Conservation (phyloP, 1,139 yeast genomes). For the Arxiozyma bovina region DNA sequence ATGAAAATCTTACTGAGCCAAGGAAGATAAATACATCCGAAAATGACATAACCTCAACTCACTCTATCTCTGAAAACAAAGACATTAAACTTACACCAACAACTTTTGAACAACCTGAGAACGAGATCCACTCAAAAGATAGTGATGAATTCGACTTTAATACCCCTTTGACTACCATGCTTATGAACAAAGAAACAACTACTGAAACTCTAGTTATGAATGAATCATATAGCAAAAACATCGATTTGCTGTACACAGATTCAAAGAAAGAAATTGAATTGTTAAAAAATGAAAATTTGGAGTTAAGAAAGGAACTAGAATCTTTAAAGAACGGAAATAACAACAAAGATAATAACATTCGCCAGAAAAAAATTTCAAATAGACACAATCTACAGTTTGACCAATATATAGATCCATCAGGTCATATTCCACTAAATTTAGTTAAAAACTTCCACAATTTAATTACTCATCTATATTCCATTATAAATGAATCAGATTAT, state of each 20-base stretch:
- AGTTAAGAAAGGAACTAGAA: background rate
- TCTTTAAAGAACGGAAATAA: background rate
- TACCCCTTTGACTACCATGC: background rate
- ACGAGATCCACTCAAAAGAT: background rate
- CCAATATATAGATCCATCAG: conserved; percentile 2
- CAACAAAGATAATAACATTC: no score
- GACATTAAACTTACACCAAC: background rate
- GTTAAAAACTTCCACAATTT: conserved; percentile 1
- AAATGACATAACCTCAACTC: background rate
- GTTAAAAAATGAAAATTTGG: conserved; percentile 1
- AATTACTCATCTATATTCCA: background rate
- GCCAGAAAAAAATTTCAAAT: background rate
- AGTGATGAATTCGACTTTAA: background rate
- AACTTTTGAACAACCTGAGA: background rate
- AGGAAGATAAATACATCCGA: background rate
- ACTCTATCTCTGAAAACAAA: background rate
- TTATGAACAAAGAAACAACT: background rate
- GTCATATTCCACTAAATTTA: conserved; percentile 5
- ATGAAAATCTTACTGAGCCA: background rate
- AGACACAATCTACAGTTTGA: background rate
- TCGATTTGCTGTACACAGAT: background rate
- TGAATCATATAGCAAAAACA: background rate
- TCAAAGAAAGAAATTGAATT: background rate
- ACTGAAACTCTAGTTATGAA: background rate
- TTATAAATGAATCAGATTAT: background rate